These are phyloP conservation scores for Cyberlindnera nakhonratchasimensis DNA, from an alignment of 805 yeast species.

Conservation along the genomic window DNA sequence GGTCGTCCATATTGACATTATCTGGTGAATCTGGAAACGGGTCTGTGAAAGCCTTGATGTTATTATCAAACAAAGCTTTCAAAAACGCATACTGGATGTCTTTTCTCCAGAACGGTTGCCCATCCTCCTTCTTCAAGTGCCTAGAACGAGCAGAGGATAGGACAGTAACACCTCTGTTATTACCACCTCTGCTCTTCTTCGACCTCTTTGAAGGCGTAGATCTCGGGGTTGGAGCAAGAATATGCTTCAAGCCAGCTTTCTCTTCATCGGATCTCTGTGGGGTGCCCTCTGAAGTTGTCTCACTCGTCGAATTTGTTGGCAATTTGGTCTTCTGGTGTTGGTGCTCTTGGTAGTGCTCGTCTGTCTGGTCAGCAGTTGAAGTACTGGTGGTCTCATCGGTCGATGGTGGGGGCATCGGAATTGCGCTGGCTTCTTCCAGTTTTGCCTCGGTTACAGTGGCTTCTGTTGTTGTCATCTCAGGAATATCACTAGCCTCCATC, in stretches of 20 bases:
- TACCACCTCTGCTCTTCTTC: conserved; percentile 14
- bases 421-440: too few species aligned
- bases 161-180: conserved; percentile 18
- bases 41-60: conserved; percentile 63
- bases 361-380: too few species aligned
- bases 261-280: conserved; percentile 3
- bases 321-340: too few species aligned
- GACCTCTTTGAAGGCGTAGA: conserved; percentile 14
- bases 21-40: conserved; percentile 44
- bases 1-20: conserved; percentile 29
- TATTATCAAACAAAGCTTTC: conserved; percentile 58
- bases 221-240: conserved; percentile 6
- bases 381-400: too few species aligned
- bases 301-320: not conserved
- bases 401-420: not conserved
- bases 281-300: not conserved
- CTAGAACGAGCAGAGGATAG: conserved; percentile 37
- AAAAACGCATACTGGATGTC: conserved; percentile 87
- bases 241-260: conserved; percentile 4
- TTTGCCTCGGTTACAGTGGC: too few species aligned
- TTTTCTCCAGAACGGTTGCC: conserved; percentile 84
- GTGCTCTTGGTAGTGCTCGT: too few species aligned
- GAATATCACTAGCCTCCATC: not conserved
- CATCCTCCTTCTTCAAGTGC: conserved; percentile 83
- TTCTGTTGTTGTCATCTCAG: too few species aligned